These are phyloP conservation scores for Cicer bijugum DNA, from an alignment of 306 rosid species.

Conservation along the genomic window DNA sequence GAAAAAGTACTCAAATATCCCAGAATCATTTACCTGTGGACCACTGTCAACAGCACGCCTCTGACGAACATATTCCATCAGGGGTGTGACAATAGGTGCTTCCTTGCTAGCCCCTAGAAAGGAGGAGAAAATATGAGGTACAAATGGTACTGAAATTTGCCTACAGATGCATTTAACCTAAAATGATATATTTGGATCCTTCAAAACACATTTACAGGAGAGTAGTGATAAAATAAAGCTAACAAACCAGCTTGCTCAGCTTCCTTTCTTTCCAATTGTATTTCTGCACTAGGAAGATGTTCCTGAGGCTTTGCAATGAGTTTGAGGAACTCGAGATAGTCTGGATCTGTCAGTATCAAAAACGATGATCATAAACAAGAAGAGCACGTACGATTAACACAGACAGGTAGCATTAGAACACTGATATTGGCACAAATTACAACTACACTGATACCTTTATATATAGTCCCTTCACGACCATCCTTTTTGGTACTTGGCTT, in stretches of 20 bases:
- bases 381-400: slow-evolving; percentile 9
- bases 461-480: slow-evolving; percentile 91
- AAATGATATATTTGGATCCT: slow-evolving; percentile 32
- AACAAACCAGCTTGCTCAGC: slow-evolving; percentile 93
- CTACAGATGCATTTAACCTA: slow-evolving; percentile 11
- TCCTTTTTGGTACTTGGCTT: slow-evolving; percentile 65
- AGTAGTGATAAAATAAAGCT: slow-evolving; percentile 5
- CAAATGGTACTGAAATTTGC: slow-evolving; percentile 5
- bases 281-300: slow-evolving; percentile 98
- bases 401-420: not conserved
- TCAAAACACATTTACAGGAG: slow-evolving; percentile 16
- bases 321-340: slow-evolving; percentile 92
- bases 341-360: slow-evolving; percentile 68
- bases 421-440: not conserved
- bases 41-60: slow-evolving; percentile 70
- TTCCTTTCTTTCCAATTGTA: slow-evolving; percentile 97
- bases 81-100: slow-evolving; percentile 75
- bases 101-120: slow-evolving; percentile 77
- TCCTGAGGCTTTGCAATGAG: slow-evolving; percentile 79
- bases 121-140: slow-evolving; percentile 32
- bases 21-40: slow-evolving; percentile 63
- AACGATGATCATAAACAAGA: slow-evolving; percentile 22
- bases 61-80: slow-evolving; percentile 92
- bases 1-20: not conserved
- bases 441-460: slow-evolving; percentile 62